These are phyloP conservation scores for Suillus alpinus DNA, from an alignment of 768 basidiomycete genomes.

Conservation along the genomic window DNA sequence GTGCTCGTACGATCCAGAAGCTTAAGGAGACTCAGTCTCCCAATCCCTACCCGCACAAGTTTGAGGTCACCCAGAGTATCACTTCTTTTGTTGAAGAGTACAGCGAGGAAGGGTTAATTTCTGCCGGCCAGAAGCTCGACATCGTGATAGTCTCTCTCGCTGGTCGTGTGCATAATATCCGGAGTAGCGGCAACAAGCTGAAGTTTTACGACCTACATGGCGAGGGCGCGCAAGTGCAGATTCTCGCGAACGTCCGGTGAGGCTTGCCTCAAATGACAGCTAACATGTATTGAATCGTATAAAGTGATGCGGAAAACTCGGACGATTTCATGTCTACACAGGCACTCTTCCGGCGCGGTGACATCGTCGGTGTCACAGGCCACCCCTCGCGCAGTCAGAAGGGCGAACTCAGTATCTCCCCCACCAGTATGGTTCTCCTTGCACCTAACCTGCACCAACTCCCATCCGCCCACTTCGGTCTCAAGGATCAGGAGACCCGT, in stretches of 20 bases:
- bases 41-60: constrained; percentile 99
- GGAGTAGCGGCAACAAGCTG: constrained; percentile 78
- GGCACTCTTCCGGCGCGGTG: constrained; percentile 89
- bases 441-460: constrained; percentile 96
- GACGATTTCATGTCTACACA: constrained; percentile 69
- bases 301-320: constrained; percentile 63
- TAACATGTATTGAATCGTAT: neutral
- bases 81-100: constrained; percentile 71
- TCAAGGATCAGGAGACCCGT: constrained; percentile 96
- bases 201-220: constrained; percentile 92
- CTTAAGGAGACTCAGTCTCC: constrained; percentile 83
- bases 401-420: constrained; percentile 90
- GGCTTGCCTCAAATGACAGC: constrained; percentile 18
- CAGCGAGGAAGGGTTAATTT: constrained; percentile 68
- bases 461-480: constrained; percentile 86
- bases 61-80: constrained; percentile 80
- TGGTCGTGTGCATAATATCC: constrained; percentile 90
- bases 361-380: constrained; percentile 92
- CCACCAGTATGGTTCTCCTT: constrained; percentile 79
- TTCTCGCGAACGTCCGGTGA: constrained; percentile 87
- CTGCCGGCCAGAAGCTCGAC: constrained; percentile 63
- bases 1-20: constrained; percentile 83
- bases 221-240: constrained; percentile 91
- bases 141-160: constrained; percentile 64
- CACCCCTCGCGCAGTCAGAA: constrained; percentile 89